Evolutionary conservation across 495 filamentous ascomycete genomes (phyloP), one percentile per base, ranked within the genome.

Genomic region (Friedmanniomyces endolithicus): DNA sequence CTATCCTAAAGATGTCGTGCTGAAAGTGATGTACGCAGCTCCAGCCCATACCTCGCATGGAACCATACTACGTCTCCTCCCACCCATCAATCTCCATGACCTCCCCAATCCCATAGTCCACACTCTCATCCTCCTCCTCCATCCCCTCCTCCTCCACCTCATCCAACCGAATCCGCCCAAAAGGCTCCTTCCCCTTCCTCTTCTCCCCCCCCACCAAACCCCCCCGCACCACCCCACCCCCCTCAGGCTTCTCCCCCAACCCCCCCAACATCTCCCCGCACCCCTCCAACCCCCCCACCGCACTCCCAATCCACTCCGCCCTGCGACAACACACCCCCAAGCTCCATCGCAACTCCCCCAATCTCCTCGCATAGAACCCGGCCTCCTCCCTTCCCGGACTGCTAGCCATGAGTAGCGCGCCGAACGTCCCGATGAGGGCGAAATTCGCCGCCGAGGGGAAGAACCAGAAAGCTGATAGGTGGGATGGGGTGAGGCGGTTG

Each of bases 331-430:
- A 86, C 31, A 97, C 90, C 34, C 81, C 83, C 56, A 98, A 72
- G 1, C 90, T 96, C 92, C 92, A 98, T 44, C 87, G 74, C 66
- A 95, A 96, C 72, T 98, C 92, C 55, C 80, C 80, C 11, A 96
- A 73, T 2, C 92, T 74, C 1, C 84, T 75, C 20, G 85, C 80
- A 70, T 98, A 98, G 76, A 95, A 98, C n/a, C 94, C 88, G 3
- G 87, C 87, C 69, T 98, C 92, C 67, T 97, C 90, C 19, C 79
- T 75, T 11, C 83, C 86, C 0, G 90, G 90, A 0, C 84, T 82
- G 0, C 88, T 92, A 24, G 90, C 86, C 76, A 87, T 89, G 0
- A 98, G 78, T 7, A 97, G 77, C 1, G 74, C 78, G 24, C 85
- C 85, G 61, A 90, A 90, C 0, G 84, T 87, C 49, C 85, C 86